These are phyloP conservation scores for Xylariales sp. DNA, from an alignment of 2,329 filamentous ascomycete species.

Conservation along the genomic window DNA sequence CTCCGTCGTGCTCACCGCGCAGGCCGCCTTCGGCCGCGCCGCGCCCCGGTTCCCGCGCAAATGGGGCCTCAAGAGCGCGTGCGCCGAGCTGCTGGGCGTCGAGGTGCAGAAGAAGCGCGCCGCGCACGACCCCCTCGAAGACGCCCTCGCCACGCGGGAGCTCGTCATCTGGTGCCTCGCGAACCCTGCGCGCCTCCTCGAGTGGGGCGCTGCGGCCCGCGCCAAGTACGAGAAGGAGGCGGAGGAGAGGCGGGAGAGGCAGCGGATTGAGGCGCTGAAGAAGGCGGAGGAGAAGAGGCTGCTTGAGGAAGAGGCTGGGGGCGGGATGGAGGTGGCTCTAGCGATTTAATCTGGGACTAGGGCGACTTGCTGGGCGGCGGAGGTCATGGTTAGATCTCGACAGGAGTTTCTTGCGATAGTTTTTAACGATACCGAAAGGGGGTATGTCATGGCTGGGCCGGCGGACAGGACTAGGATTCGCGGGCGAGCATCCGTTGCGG, in stretches of 20 bases:
- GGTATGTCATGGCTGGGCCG: no score
- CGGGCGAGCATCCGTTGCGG: no score
- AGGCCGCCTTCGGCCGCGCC: constrained; percentile 47
- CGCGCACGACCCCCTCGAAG: constrained; percentile 62
- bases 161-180: constrained; percentile 59
- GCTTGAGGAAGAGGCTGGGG: background rate
- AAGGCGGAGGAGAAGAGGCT: background rate
- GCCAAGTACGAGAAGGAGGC: constrained; percentile 13
- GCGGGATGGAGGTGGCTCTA: background rate
- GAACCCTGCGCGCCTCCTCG: constrained; percentile 51
- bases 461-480: no score
- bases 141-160: constrained; percentile 62
- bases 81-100: constrained; percentile 51
- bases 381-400: no score
- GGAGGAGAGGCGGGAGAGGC: constrained; percentile 20
- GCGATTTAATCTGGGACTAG: no score
- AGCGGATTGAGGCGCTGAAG: constrained; percentile 8
- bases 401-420: no score
- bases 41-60: constrained; percentile 23
- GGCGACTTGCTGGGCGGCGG: no score
- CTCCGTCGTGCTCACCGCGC: constrained; percentile 54
- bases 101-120: constrained; percentile 51
- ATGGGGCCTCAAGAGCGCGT: constrained; percentile 54
- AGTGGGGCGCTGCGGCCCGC: constrained; percentile 47
- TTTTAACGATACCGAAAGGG: no score